A percentile compares a stretch with the other conserved stretches of the same genome.
Evolutionary conservation across 129 eudicot genomes (phyloP).

Genomic region (Kitagawia praeruptora): DNA sequence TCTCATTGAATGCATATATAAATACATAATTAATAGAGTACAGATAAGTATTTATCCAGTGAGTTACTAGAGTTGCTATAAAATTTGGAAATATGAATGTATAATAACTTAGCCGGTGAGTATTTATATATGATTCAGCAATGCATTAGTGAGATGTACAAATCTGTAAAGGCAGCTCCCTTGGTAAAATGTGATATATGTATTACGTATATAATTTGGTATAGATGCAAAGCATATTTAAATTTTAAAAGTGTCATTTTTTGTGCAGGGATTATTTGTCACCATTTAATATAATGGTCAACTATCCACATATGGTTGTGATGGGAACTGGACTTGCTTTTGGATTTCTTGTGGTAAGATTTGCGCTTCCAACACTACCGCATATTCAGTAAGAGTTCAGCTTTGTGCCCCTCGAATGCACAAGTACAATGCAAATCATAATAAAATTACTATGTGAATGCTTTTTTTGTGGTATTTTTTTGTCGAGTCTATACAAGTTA

Average conservation of each 20-base stretch:
- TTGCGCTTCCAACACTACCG: not conserved
- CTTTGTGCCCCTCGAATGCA: not conserved
- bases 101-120: not conserved
- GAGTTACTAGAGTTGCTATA: not conserved
- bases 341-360: conserved; percentile 92
- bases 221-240: not conserved
- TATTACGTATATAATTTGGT: not conserved
- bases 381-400: not conserved
- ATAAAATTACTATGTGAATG: not conserved
- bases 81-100: not conserved
- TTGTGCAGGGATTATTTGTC: conserved; percentile 76
- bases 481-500: not conserved
- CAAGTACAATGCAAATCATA: not conserved
- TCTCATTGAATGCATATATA: not conserved
- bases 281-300: conserved; percentile 53
- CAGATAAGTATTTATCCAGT: not conserved
- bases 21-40: not conserved
- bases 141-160: conserved; percentile 3
- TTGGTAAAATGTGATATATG: not conserved
- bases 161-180: not conserved
- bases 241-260: not conserved
- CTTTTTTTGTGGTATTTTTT: not conserved
- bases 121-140: not conserved
- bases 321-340: conserved; percentile 91
- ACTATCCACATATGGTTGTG: conserved; percentile 75